Base-by-base conservation (phyloP, 73 alveolate species). In the Breviolum minutum region DNA sequence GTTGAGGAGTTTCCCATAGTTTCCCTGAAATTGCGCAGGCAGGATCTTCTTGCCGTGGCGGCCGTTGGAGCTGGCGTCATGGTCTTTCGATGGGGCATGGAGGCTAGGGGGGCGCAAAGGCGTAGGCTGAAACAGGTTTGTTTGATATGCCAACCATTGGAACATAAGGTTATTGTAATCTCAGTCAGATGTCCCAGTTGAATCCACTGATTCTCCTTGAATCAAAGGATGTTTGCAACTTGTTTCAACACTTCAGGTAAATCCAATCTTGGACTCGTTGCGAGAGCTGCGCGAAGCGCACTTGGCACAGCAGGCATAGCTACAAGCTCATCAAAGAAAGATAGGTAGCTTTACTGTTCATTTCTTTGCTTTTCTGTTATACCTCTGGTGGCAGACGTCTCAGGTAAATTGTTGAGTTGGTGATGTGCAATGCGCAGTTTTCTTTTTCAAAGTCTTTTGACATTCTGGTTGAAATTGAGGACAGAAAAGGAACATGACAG, bases 41-140 rank as follows among this genome's bases (percentile, higher is more conserved):
- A 69, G 26, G 95, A 71, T 7, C 95, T 88, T 27, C 69, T 88
- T 22, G 95, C 95, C 22, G 95, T 88, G 69, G 30, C 84, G 14
- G 77, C 95, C 14, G 95, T 88, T 82, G 95, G 95, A 26, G 77
- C 69, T 32, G 95, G 95, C 69, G 82, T 88, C 30, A 61, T 84
- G 5, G 95, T 88, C 84, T 64, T 88, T 69, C 95, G 95, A 68
- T 88, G 95, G 95, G 95, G 95, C 81, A 88, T 68, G 95, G 95
- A 88, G 95, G 95, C 95, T 6, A n/a, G 62, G 19, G 19, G 60
- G 54, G 0, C 54, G 54, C 54, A 40, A 40, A 40, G 54, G 54
- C 54, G 54, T 40, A 27, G 87, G 87, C 87, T 22, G 87, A 24
- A 24, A 9, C 19, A 76, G 62, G 54, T 40, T 71, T 26, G 13